Evolutionary conservation across 768 basidiomycete genomes (phyloP).

Genomic region (Mycena maculata): DNA sequence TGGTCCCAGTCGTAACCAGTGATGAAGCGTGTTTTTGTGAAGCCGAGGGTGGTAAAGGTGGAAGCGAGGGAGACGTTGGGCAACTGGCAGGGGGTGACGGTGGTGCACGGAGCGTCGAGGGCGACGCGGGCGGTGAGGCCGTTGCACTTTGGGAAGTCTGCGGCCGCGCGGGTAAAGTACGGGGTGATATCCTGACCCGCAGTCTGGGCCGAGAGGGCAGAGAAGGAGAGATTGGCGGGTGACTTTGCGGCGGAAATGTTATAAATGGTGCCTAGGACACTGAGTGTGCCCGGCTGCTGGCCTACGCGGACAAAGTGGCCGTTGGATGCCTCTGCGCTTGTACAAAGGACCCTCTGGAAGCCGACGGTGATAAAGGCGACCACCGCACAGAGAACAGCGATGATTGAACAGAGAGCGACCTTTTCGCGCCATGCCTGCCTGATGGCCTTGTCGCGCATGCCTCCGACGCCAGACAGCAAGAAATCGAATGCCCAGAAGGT

Average conservation of each 20-base stretch:
- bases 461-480: constrained; percentile 77
- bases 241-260: constrained; percentile 72
- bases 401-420: constrained; percentile 91
- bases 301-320: constrained; percentile 67
- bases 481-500: constrained; percentile 94
- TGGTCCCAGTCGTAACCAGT: constrained; percentile 95
- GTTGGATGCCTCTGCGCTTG: constrained; percentile 59
- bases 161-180: constrained; percentile 77
- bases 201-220: constrained; percentile 58
- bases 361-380: constrained; percentile 96
- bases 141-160: constrained; percentile 74
- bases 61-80: constrained; percentile 64
- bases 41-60: constrained; percentile 69
- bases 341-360: constrained; percentile 92
- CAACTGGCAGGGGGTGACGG: constrained; percentile 73
- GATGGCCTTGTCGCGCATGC: constrained; percentile 80
- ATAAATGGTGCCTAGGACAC: constrained; percentile 81
- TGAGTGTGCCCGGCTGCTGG: constrained; percentile 69
- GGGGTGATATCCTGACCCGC: constrained; percentile 94
- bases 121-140: constrained; percentile 76
- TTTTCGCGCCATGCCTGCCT: constrained; percentile 98
- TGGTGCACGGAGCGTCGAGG: constrained; percentile 77
- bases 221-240: constrained; percentile 67
- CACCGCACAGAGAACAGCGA: constrained; percentile 76
- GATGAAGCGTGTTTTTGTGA: constrained; percentile 72